Conservation (phyloP, 192 early-diverging fungal genomes). For the Backusella tarrabulga region DNA sequence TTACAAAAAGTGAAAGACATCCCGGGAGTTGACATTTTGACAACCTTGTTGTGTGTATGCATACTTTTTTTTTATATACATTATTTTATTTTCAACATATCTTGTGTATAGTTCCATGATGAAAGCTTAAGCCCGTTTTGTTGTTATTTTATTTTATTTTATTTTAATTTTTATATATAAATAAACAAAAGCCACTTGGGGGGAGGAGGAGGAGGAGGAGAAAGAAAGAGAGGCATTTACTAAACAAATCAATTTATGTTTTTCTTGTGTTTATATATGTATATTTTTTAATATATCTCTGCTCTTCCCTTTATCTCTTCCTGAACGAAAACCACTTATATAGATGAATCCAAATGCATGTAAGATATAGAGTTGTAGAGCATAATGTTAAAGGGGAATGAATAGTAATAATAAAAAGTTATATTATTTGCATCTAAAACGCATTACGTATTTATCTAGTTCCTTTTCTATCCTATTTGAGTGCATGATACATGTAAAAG, state of each 20-base stretch:
- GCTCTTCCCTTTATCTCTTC: neutral
- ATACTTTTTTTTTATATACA: neutral
- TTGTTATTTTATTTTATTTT: neutral
- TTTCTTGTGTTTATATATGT: neutral
- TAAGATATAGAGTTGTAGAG: neutral
- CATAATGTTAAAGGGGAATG: neutral
- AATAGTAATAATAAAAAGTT: neutral
- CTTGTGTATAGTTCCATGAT: neutral
- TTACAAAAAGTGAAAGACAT: neutral
- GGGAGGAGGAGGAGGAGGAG: neutral
- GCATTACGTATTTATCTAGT: neutral
- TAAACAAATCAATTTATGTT: neutral
- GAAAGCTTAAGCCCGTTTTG: neutral
- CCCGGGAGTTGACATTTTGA: neutral
- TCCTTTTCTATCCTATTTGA: neutral
- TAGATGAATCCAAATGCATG: neutral
- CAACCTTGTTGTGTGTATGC: neutral
- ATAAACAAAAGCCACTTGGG: neutral
- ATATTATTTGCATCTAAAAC: neutral
- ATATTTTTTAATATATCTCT: neutral
- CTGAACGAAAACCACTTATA: neutral
- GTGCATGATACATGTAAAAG: neutral
- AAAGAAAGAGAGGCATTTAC: neutral
- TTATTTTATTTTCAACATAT: neutral
- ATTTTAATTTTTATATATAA: neutral